Percentiles rank a stretch among this genome's conserved stretches.
These are phyloP conservation scores for Chondrus crispus DNA, from an alignment of 23 red algal genomes.

Conservation along the genomic window DNA sequence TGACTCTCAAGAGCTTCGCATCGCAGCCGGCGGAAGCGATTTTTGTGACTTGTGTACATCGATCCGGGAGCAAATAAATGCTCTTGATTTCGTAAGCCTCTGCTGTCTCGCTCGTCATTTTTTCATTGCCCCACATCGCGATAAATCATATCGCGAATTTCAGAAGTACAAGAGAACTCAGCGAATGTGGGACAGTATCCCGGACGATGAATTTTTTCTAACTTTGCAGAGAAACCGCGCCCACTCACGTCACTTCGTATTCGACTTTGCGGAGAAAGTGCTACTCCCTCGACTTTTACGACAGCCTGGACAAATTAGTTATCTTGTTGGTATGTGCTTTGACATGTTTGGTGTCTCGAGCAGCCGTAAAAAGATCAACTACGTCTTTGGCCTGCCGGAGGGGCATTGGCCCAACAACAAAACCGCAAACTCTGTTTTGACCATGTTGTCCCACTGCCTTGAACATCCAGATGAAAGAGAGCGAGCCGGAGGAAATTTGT, in stretches of 20 bases:
- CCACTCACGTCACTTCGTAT: conserved; percentile 17
- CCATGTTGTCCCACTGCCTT: not conserved
- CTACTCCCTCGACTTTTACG: conserved; percentile 10
- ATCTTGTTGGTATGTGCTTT: not conserved
- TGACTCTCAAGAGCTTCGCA: too few species aligned
- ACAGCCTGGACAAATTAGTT: conserved; percentile 2
- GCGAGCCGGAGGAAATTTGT: not conserved
- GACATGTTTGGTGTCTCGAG: not conserved
- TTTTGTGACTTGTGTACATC: not conserved
- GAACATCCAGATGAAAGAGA: not conserved
- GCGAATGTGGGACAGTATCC: too few species aligned
- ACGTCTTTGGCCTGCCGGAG: not conserved
- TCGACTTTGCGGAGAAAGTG: conserved; percentile 46
- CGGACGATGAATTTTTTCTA: too few species aligned
- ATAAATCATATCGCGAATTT: too few species aligned
- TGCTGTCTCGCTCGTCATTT: too few species aligned
- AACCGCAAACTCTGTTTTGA: not conserved
- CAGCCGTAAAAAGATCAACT: not conserved
- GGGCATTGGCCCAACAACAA: not conserved
- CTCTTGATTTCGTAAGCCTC: too few species aligned
- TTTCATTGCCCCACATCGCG: too few species aligned
- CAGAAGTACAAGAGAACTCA: too few species aligned
- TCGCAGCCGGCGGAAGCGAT: not conserved
- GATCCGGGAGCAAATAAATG: too few species aligned
- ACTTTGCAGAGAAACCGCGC: too few species aligned